Evolutionary conservation across 1,139 yeast genomes (phyloP).

Genomic region (Geotrichum restrictum): DNA sequence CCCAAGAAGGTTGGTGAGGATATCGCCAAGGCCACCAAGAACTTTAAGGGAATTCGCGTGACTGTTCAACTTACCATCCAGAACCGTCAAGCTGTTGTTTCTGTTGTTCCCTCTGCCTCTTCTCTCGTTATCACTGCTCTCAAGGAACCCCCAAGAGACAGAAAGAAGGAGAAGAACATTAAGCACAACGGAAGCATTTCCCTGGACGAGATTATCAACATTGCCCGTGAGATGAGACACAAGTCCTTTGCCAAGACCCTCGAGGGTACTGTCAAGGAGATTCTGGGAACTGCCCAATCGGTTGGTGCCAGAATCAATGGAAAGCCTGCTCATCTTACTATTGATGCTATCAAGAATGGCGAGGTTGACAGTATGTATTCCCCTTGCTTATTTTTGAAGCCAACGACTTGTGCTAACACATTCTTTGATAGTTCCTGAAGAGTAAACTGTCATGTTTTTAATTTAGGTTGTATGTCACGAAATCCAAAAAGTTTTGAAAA

Average conservation of each 20-base stretch:
- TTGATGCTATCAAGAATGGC: slow-evolving; percentile 97
- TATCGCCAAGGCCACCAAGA: slow-evolving; percentile 99
- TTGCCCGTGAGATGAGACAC: slow-evolving; percentile 96
- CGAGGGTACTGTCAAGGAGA: slow-evolving; percentile 96
- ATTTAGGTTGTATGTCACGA: slow-evolving; percentile 24
- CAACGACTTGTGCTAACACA: slow-evolving; percentile 19
- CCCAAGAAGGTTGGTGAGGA: slow-evolving; percentile 99
- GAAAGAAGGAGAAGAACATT: slow-evolving; percentile 99
- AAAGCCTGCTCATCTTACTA: slow-evolving; percentile 98
- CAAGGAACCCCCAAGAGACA: slow-evolving; percentile 99
- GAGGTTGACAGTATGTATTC: slow-evolving; percentile 62
- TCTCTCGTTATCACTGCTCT: slow-evolving; percentile 98
- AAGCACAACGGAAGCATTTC: slow-evolving; percentile 99
- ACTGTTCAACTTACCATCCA: slow-evolving; percentile 98
- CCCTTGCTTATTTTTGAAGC: slow-evolving; percentile 15
- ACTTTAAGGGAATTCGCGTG: slow-evolving; percentile 98
- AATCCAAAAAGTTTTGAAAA: slow-evolving; percentile 8
- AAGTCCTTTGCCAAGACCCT: slow-evolving; percentile 98
- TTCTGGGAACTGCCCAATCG: slow-evolving; percentile 99
- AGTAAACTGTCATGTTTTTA: slow-evolving; percentile 23
- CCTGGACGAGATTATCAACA: slow-evolving; percentile 92
- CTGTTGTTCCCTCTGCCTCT: slow-evolving; percentile 99
- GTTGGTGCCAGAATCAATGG: slow-evolving; percentile 98
- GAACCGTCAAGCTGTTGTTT: slow-evolving; percentile 99
- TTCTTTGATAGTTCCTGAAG: slow-evolving; percentile 21